Conservation (phyloP, 768 basidiomycete genomes). For the Pholiota molesta region DNA sequence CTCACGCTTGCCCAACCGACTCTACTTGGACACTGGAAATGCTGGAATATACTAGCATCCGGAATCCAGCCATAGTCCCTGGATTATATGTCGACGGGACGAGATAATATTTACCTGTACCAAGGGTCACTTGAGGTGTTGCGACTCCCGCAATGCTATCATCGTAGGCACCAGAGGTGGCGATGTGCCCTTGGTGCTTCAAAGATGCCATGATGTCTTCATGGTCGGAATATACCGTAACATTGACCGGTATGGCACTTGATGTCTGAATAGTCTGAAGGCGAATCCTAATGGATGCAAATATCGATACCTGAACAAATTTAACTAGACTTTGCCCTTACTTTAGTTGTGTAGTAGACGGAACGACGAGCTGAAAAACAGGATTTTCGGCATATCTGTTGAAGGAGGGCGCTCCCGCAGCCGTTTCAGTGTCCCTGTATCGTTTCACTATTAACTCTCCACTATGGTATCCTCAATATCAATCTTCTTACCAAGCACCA, state of each 20-base stretch:
- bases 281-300: constrained; percentile 57
- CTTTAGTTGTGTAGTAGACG: constrained; percentile 59
- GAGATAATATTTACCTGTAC: constrained; percentile 68
- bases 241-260: constrained; percentile 53
- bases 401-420: constrained; percentile 72
- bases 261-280: constrained; percentile 59
- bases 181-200: constrained; percentile 36
- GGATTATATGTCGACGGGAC: constrained; percentile 77
- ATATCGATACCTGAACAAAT: not conserved
- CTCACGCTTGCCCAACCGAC: not conserved
- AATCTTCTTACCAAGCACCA: constrained; percentile 69
- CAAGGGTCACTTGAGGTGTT: constrained; percentile 53
- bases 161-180: constrained; percentile 81
- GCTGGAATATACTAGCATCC: constrained; percentile 62
- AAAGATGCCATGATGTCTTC: constrained; percentile 19
- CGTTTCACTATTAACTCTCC: not conserved
- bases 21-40: constrained; percentile 27
- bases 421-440: constrained; percentile 55
- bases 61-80: constrained; percentile 58
- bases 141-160: constrained; percentile 75
- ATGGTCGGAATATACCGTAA: constrained; percentile 54
- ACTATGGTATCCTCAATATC: not conserved
- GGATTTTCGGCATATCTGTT: constrained; percentile 72
- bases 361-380: constrained; percentile 60
- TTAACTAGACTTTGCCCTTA: constrained; percentile 31